Evolutionary conservation across 176 grass and related monocot genomes (phyloP), one percentile per base, ranked within the genome.

Genomic region (Aegilops speltoides): DNA sequence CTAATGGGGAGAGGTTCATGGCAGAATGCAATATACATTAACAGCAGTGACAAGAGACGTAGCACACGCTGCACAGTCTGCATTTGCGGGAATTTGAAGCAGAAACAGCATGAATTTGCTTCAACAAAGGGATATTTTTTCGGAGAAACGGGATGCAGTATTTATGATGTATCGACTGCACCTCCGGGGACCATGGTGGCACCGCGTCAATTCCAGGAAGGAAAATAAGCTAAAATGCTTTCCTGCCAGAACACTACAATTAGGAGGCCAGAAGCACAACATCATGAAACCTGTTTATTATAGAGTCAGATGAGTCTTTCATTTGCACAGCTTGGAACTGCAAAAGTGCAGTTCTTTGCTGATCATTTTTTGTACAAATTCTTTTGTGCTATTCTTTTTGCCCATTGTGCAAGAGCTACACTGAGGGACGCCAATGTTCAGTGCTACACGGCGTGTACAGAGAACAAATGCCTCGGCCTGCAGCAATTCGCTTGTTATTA

Each of bases 21-120:
- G 89, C 43, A 19, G 93, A 94, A 43, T 94, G 93, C 85, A 94
- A 94, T 37, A 91, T 94, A 75, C 90, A 90, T 79, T 89, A 48
- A 60, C 80, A 54, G 3, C 29, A 84, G 28, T 52, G 36, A 32
- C 19, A 81, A 70, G 23, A 80, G 54, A 84, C 22, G 24, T 61
- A 75, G 8, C 11, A 38, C 0, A 79, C 23, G 11, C 3, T 31
- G 22, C 62, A 67, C 20, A 79, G 23, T 20, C 12, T 19, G 73
- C 50, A 68, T 54, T 81, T 76, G 23, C 71, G 48, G 37, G 81
- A 16, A 40, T 84, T 48, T 41, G 28, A 25, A 80, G 61, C 34
- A 65, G 7, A 15, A 46, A 79, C 25, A 29, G 65, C 81, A n/a
- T 54, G 73, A 29, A 78, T 31, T 73, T 86, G 19, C 25, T 84